Percentiles rank a stretch among this genome's conserved stretches.
Conservation (phyloP, 176 grass and related monocot species). For the Tillandsia leiboldiana region DNA sequence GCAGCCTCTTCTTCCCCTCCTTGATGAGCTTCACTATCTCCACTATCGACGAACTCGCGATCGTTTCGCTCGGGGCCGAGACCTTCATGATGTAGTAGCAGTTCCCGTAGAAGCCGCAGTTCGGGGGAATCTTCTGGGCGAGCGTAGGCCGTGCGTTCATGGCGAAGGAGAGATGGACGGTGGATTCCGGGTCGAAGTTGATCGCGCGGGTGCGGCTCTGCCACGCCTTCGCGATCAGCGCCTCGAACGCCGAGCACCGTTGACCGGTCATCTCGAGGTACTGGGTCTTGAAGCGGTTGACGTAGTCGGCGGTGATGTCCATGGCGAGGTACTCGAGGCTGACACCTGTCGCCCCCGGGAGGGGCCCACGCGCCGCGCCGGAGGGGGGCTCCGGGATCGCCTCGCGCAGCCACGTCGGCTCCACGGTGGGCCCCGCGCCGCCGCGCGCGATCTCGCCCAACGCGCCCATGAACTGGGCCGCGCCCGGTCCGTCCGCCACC, state of each 20-base stretch:
- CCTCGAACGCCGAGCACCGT: constrained; percentile 76
- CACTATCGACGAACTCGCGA: constrained; percentile 38
- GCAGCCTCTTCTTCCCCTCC: constrained; percentile 69
- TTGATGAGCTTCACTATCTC: constrained; percentile 63
- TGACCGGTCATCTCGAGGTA: constrained; percentile 46
- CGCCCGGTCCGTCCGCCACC: constrained; percentile 54
- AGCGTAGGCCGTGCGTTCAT: constrained; percentile 58
- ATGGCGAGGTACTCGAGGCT: constrained; percentile 57
- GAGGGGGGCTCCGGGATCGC: constrained; percentile 46
- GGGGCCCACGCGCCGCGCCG: constrained; percentile 20
- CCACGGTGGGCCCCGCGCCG: constrained; percentile 6
- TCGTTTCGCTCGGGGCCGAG: constrained; percentile 24
- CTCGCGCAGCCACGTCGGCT: constrained; percentile 52
- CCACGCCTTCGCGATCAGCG: constrained; percentile 76
- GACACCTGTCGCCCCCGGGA: constrained; percentile 33
- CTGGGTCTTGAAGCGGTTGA: constrained; percentile 49
- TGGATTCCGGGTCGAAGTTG: constrained; percentile 27
- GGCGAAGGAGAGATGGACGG: constrained; percentile 64
- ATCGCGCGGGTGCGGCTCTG: constrained; percentile 53
- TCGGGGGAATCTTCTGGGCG: constrained; percentile 20
- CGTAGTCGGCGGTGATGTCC: constrained; percentile 70
- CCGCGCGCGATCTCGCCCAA: constrained; percentile 52
- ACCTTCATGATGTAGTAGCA: constrained; percentile 97
- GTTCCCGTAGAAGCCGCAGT: constrained; percentile 61
- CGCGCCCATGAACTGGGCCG: constrained; percentile 63